Conservation (phyloP, 257 asterid species). For the Solanum boliviense region DNA sequence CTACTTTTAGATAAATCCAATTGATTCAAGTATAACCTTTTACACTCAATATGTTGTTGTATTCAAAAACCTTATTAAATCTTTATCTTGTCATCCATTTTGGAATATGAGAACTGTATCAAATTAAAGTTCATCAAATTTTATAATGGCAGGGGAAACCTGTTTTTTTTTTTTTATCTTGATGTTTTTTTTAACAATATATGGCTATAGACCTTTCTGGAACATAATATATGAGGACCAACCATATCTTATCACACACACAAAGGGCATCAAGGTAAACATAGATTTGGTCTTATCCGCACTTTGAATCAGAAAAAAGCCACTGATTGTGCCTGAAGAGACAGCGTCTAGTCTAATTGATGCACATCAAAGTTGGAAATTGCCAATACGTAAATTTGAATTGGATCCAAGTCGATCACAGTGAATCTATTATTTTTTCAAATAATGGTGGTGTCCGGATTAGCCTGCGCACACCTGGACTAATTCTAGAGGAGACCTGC, state of each 20-base stretch:
- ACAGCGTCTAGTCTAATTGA: neutral
- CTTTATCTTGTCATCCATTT: neutral
- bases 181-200: neutral
- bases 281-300: neutral
- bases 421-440: neutral
- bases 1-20: neutral
- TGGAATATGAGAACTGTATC: neutral
- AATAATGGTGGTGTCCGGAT: neutral
- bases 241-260: neutral
- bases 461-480: neutral
- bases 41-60: too few relatives aligned
- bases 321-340: neutral
- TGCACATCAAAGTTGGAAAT: neutral
- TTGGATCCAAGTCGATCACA: neutral
- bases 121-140: neutral
- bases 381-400: neutral
- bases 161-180: too few relatives aligned
- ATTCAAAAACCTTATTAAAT: neutral
- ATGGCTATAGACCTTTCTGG: neutral
- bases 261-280: neutral
- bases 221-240: neutral
- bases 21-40: too few relatives aligned
- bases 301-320: neutral
- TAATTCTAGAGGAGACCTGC: neutral
- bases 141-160: neutral